Conservation (phyloP, 31 red algal genomes). For the Pterothamnion heteromorphum region DNA sequence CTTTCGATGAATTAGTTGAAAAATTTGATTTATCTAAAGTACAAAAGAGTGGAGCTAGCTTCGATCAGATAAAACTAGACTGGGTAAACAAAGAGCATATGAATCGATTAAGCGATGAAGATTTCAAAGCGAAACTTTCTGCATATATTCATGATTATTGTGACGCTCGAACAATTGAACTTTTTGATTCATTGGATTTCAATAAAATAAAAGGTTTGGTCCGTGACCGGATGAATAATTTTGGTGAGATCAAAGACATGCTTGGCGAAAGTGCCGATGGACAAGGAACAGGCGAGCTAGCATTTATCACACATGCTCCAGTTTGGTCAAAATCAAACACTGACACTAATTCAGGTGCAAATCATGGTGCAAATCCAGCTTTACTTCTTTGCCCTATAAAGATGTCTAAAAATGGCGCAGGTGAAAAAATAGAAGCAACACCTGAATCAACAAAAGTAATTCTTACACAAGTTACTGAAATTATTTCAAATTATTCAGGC, state of each 20-base stretch:
- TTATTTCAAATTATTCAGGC: not conserved
- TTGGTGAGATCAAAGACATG: not conserved
- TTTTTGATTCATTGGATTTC: not conserved
- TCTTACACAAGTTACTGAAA: not conserved
- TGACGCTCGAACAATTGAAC: not conserved
- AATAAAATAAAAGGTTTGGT: not conserved
- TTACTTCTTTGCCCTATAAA: not conserved
- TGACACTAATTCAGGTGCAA: not conserved
- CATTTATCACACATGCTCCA: too few relatives aligned
- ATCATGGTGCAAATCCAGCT: not conserved
- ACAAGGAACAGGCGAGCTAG: too few relatives aligned
- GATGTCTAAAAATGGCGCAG: not conserved
- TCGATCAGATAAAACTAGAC: constrained; percentile 36
- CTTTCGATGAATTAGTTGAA: constrained; percentile 24
- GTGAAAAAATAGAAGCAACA: not conserved
- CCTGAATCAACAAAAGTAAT: not conserved
- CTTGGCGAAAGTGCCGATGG: too few relatives aligned
- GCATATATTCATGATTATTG: not conserved
- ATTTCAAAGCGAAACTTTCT: not conserved
- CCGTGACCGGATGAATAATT: not conserved
- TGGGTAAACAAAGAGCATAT: not conserved
- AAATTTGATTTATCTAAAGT: constrained; percentile 13
- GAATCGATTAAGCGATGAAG: constrained; percentile 1
- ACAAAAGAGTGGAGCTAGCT: not conserved
- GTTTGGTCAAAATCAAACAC: too few relatives aligned